Conservation (phyloP, 148 eudicot species). For the Amaranthus palmeri region DNA sequence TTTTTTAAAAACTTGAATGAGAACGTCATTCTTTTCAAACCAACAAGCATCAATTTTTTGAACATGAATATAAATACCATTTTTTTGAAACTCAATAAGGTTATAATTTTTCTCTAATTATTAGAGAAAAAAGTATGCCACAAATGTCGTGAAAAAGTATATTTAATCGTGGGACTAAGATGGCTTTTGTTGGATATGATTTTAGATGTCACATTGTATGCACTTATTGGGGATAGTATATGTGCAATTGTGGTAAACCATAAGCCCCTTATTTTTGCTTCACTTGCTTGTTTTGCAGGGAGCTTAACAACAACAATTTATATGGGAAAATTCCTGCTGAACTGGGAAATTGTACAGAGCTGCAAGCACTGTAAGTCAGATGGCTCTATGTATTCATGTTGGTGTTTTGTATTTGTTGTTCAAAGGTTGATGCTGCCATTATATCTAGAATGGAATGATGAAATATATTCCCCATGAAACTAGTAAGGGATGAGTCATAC, state of each 20-base stretch:
- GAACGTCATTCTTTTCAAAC: no score
- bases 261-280: neutral
- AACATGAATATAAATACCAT: no score
- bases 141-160: no score
- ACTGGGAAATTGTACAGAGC: slow-evolving; percentile 79
- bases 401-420: slow-evolving; percentile 3
- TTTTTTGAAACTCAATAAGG: no score
- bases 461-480: neutral
- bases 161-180: neutral
- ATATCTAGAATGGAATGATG: neutral
- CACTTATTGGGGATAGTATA: neutral
- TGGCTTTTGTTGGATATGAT: neutral
- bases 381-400: neutral
- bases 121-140: no score
- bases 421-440: neutral
- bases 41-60: no score
- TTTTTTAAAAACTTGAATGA: no score
- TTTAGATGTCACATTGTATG: neutral
- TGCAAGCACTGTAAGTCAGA: slow-evolving; percentile 75
- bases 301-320: slow-evolving; percentile 81
- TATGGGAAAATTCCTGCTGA: slow-evolving; percentile 89
- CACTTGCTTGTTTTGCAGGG: slow-evolving; percentile 39
- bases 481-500: neutral
- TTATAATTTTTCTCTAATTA: no score
- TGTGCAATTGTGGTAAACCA: no score